Evolutionary conservation across 495 filamentous ascomycete species (phyloP).

Genomic region (Echria macrotheca): DNA sequence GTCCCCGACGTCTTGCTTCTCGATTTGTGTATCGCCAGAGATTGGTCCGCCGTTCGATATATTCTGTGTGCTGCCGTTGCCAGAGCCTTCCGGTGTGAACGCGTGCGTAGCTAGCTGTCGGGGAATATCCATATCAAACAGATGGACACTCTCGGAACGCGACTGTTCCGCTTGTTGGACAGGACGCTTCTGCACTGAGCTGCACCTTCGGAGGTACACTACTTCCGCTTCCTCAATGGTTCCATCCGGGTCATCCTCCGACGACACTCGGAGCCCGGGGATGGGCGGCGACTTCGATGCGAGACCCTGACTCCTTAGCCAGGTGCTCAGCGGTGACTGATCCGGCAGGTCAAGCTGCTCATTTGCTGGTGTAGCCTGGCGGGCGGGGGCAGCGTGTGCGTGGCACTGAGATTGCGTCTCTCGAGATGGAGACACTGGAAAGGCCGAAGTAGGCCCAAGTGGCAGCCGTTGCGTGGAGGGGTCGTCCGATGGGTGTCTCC

Average conservation of each 20-base stretch:
- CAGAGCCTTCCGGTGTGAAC: constrained; percentile 14
- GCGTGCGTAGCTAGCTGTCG: constrained; percentile 19
- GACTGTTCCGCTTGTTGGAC: constrained; percentile 16
- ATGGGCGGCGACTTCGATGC: constrained; percentile 23
- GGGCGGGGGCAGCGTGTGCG: constrained; percentile 13
- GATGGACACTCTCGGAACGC: constrained; percentile 22
- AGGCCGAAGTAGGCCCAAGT: not conserved
- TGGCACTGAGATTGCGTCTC: too few relatives aligned
- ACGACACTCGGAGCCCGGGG: constrained; percentile 2
- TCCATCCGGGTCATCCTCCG: constrained; percentile 13
- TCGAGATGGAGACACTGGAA: constrained; percentile 5
- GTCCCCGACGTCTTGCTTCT: not conserved
- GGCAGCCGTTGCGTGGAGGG: constrained; percentile 1
- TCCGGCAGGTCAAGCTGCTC: constrained; percentile 9
- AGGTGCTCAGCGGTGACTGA: constrained; percentile 35
- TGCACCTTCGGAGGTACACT: constrained; percentile 21
- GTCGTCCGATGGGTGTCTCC: constrained; percentile 6
- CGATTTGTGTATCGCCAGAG: not conserved
- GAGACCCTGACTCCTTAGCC: constrained; percentile 38
- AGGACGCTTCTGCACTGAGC: constrained; percentile 15
- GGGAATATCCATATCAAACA: constrained; percentile 27
- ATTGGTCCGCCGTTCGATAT: not conserved
- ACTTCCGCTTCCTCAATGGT: constrained; percentile 25
- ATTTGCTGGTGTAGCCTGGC: constrained; percentile 14
- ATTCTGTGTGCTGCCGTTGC: too few relatives aligned